These are phyloP conservation scores for Cryphonectria parasitica DNA, from an alignment of 2,329 filamentous ascomycete genomes.

Conservation along the genomic window DNA sequence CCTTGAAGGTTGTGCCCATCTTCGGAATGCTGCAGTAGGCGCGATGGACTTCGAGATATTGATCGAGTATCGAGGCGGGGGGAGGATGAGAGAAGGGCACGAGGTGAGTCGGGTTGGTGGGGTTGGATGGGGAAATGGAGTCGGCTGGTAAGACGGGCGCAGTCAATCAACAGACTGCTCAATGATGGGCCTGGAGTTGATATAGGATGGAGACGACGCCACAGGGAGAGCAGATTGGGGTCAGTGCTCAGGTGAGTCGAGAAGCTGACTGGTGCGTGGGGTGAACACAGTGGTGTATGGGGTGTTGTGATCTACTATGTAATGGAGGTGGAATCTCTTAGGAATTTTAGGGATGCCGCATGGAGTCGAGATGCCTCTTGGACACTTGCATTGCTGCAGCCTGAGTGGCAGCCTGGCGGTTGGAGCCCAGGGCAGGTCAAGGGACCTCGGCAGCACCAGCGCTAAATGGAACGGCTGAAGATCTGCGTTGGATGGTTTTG, in stretches of 20 bases:
- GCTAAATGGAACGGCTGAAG: neutral
- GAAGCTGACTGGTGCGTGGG: neutral
- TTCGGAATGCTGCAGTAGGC: conserved; percentile 8
- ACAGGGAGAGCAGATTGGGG: neutral
- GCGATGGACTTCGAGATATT: neutral
- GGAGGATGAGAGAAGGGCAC: neutral
- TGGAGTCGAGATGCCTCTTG: neutral
- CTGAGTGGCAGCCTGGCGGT: neutral
- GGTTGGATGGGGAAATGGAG: conserved; percentile 4
- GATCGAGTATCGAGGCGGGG: neutral
- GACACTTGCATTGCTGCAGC: conserved; percentile 1
- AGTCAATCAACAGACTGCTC: neutral
- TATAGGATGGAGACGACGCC: neutral
- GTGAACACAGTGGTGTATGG: neutral
- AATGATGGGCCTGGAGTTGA: neutral
- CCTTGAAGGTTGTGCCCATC: conserved; percentile 52
- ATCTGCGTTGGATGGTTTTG: neutral
- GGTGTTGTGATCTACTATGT: neutral
- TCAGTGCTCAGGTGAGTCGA: neutral
- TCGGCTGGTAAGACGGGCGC: neutral
- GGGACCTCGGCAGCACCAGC: neutral
- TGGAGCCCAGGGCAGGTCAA: neutral
- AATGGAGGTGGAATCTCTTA: neutral
- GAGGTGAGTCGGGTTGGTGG: neutral
- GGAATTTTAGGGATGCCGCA: conserved; percentile 1